Evolutionary conservation across 495 filamentous ascomycete species (phyloP), one percentile per base, ranked within the genome.

Genomic region (Xylaria cubensis): DNA sequence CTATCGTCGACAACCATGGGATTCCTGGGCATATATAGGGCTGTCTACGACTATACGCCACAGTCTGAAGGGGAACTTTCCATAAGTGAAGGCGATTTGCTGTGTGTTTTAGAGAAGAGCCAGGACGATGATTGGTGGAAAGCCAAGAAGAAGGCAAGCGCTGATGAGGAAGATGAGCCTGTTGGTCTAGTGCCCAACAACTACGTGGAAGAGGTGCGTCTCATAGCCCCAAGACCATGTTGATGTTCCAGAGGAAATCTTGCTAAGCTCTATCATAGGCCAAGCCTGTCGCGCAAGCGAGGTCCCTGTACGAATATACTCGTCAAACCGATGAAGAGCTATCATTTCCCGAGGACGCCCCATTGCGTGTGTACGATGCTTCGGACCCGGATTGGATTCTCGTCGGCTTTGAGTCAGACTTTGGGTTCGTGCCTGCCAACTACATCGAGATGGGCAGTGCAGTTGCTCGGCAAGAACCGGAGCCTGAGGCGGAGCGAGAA

Each of bases 261-360:
- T 70, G 58, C 75, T 77, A 70, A 77, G 24, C 7, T 53, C 48
- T 65, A 67, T 75, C 58, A 64, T 76, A 97, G 94, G 91, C 89
- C 70, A 86, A 89, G 85, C 92, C 96, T 24, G 83, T 87, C 67
- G 85, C 89, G 63, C 84, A 90, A 70, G 95, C 94, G 26, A 93
- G 92, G 82, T 93, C 95, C 53, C 88, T 98, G 46, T 99, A 95
- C 84, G 97, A 98, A 79, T 99, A 99, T 82, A 93, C 92, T 46
- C 88, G 94, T 67, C 96, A 99, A 83, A 99, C 96, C 61, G 97
- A 99, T 78, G 96, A 98, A 80, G 96, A 99, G 83, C 86, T 99
- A 34, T 97, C 95, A 34, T 97, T 99, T 80, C 88, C 92, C 55
- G 95, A 99, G 86, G 94, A 97, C 81, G 90, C 92, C 34, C 81